Base-by-base conservation (phyloP, 2,329 filamentous ascomycete species). In the Phialophora chinensis region DNA sequence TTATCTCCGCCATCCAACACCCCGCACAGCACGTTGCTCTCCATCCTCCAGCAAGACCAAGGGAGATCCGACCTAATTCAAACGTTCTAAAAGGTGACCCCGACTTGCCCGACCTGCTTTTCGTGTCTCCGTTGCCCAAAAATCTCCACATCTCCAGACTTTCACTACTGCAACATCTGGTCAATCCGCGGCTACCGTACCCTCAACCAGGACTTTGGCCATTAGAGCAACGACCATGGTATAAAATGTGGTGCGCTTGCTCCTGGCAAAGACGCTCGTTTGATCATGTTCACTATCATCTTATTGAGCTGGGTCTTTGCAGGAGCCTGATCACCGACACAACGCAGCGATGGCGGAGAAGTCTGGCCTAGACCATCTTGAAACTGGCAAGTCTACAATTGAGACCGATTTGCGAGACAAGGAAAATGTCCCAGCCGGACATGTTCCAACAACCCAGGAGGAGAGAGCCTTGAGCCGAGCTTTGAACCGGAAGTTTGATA, bases 401-500 rank as follows among this genome's bases (percentile, higher is more conserved):
- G 62, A 64, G 11, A 35, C 42, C 25, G 62, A 67, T 7, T 50
- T 52, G 20, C 14, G 53, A 25, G 35, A 27, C 23, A 31, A 56
- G 4, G 44, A 44, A 3, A 65, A 65, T 54, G 42, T 64, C 12
- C 65, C 65, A 35, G 57, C 52, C 14, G 66, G 66, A 23, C 59
- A 68, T 49, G 14, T 68, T 10, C 66, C 66, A 10, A 33, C 53
- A 33, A 65, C 62, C 12, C 52, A 50, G 20, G 66, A 68, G 42
- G 62, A 68, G 31, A 68, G 56, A 35, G 50, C 52, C 20, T 69
- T 61, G 63, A 71, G 33, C 52, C 35, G 55, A 60, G 69, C 57
- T 63, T 67, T 73, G 35, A 68, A 68, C 56, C 75, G 79, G 60
- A 85, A 84, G 74, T 77, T 86, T 57, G 84, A 86, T 73, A 76